Evolutionary conservation across 2,329 filamentous ascomycete genomes (phyloP).

Genomic region (Sphaceloma murrayae): DNA sequence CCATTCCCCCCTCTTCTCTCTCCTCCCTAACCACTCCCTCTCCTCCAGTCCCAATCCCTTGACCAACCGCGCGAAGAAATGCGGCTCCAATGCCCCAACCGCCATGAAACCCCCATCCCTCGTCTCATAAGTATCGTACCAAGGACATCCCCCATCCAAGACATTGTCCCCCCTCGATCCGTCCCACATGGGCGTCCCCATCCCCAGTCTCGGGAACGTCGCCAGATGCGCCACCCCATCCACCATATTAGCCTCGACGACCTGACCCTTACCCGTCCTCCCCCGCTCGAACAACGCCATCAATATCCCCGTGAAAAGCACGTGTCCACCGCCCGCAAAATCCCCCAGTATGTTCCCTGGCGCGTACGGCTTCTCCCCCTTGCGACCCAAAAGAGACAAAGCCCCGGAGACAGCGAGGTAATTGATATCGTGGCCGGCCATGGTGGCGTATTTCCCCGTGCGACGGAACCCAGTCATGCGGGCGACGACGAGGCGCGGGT

Average conservation of each 20-base stretch:
- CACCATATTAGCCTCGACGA: conserved; percentile 96
- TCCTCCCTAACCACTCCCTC: conserved; percentile 37
- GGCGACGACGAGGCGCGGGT: conserved; percentile 68
- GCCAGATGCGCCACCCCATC: conserved; percentile 75
- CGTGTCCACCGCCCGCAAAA: conserved; percentile 80
- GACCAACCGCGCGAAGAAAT: conserved; percentile 65
- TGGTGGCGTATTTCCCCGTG: conserved; percentile 72
- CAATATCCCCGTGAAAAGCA: conserved; percentile 71
- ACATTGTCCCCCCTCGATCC: conserved; percentile 61
- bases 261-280: conserved; percentile 62
- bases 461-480: conserved; percentile 85
- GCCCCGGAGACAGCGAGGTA: conserved; percentile 85
- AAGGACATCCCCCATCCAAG: conserved; percentile 78
- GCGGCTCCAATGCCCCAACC: conserved; percentile 81
- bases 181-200: conserved; percentile 54
- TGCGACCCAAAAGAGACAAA: conserved; percentile 63
- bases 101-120: conserved; percentile 70
- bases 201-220: conserved; percentile 62
- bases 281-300: conserved; percentile 63
- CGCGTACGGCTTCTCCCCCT: conserved; percentile 60
- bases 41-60: conserved; percentile 53
- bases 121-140: conserved; percentile 82
- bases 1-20: conserved; percentile 58
- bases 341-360: conserved; percentile 81
- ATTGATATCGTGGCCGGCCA: conserved; percentile 95